phyloP scores from a whole-genome alignment of 78 protist species.

The Pelomyxa schiedti region DNA sequence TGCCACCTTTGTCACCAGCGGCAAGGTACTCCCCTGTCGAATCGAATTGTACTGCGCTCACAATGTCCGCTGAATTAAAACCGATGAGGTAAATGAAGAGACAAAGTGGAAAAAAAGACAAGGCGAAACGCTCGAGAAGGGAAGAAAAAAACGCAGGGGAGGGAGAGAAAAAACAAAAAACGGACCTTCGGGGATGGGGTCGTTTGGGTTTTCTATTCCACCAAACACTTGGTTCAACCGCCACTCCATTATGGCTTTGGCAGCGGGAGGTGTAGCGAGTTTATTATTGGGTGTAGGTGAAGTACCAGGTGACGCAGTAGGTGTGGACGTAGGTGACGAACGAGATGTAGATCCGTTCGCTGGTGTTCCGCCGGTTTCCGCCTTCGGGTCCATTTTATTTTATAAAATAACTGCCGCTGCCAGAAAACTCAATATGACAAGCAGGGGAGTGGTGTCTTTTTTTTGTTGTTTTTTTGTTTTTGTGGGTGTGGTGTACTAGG shows the following conservation, averaged over 20 bases:
- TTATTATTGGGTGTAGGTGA: no score
- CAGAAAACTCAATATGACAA: no score
- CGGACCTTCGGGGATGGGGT: conserved; percentile 27
- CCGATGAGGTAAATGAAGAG: not conserved
- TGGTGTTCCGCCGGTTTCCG: no score
- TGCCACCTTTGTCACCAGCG: conserved; percentile 93
- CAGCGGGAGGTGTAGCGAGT: no score
- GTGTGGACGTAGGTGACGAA: no score
- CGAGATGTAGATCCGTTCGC: no score
- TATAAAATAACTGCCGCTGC: no score
- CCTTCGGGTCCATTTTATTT: no score
- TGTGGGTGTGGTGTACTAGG: no score
- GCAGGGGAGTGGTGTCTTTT: no score
- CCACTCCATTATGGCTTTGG: conserved; percentile 38
- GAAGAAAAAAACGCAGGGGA: not conserved
- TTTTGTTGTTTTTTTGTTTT: no score
- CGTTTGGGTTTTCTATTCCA: conserved; percentile 13
- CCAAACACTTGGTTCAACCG: conserved; percentile 56
- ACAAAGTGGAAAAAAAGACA: not conserved
- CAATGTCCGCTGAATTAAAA: conserved; percentile 67
- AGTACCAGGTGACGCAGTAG: no score
- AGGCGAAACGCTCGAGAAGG: not conserved
- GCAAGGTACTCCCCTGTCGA: conserved; percentile 87
- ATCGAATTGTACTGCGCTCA: conserved; percentile 86
- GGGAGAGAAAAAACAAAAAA: conserved; percentile 1